phyloP scores from a whole-genome alignment of 345 rosid species.

The Gossypium raimondii region DNA sequence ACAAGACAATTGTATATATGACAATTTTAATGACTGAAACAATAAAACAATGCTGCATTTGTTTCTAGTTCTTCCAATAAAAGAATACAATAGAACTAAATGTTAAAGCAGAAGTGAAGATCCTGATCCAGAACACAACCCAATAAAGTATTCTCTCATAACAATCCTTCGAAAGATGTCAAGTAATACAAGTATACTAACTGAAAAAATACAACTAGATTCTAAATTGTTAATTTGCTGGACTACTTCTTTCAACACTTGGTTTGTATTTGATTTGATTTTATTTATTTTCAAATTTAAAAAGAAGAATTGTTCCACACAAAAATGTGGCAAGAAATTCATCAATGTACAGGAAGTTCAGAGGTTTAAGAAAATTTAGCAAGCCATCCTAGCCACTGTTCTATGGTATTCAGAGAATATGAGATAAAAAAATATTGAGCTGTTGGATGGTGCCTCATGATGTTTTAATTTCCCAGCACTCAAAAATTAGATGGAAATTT shows the following conservation, averaged over 20 bases:
- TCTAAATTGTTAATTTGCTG: neutral
- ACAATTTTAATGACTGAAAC: neutral
- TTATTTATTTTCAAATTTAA: neutral
- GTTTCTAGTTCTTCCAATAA: neutral
- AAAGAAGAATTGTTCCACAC: neutral
- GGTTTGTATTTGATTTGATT: neutral
- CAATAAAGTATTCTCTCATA: neutral
- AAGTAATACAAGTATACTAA: neutral
- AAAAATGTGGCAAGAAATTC: neutral
- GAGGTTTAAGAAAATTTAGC: neutral
- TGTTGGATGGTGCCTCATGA: neutral
- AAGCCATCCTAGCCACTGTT: neutral
- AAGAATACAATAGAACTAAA: neutral
- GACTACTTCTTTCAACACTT: neutral
- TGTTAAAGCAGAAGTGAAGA: neutral
- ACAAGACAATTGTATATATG: neutral
- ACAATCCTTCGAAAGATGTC: neutral
- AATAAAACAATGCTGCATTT: constrained; percentile 6
- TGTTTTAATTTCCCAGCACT: neutral
- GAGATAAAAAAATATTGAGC: no score
- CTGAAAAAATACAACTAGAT: neutral
- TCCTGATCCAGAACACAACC: neutral
- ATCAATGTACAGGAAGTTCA: neutral
- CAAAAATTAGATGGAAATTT: neutral
- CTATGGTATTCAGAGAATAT: neutral